Conservation (phyloP, 805 yeast genomes). For the Torulaspora quercuum region DNA sequence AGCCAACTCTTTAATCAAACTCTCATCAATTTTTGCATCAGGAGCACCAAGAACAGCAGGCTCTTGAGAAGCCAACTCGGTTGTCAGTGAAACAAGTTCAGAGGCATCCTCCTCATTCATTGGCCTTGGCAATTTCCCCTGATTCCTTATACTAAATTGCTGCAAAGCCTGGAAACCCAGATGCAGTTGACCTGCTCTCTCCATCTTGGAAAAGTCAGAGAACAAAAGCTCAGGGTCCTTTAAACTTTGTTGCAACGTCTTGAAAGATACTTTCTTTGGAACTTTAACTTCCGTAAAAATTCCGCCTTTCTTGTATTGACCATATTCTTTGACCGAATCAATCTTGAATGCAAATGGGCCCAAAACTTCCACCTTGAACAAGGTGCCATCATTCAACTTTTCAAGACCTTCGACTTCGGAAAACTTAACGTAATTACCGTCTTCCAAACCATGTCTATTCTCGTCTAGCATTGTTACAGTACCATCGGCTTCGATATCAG, state of each 20-base stretch:
- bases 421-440: slow-evolving; percentile 85
- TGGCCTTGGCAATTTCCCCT: slow-evolving; percentile 72
- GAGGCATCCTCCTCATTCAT: slow-evolving; percentile 69
- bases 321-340: slow-evolving; percentile 51
- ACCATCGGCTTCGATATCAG: slow-evolving; percentile 84
- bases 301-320: slow-evolving; percentile 77
- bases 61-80: slow-evolving; percentile 53
- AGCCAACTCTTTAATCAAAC: slow-evolving; percentile 66
- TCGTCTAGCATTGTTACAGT: slow-evolving; percentile 92
- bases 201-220: slow-evolving; percentile 92
- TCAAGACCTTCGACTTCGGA: slow-evolving; percentile 80
- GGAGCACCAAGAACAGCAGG: slow-evolving; percentile 51
- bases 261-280: slow-evolving; percentile 62
- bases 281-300: slow-evolving; percentile 88
- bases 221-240: slow-evolving; percentile 70
- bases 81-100: slow-evolving; percentile 57
- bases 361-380: slow-evolving; percentile 73
- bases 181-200: slow-evolving; percentile 86
- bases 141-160: slow-evolving; percentile 60
- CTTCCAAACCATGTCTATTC: slow-evolving; percentile 88
- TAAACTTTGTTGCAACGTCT: slow-evolving; percentile 62
- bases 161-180: slow-evolving; percentile 88
- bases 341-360: slow-evolving; percentile 95
- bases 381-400: slow-evolving; percentile 66
- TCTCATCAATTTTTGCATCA: slow-evolving; percentile 54